Percentiles rank a stretch among this genome's conserved stretches.
phyloP scores from a whole-genome alignment of 139 green algal species.

The Tetraselmis chui region DNA sequence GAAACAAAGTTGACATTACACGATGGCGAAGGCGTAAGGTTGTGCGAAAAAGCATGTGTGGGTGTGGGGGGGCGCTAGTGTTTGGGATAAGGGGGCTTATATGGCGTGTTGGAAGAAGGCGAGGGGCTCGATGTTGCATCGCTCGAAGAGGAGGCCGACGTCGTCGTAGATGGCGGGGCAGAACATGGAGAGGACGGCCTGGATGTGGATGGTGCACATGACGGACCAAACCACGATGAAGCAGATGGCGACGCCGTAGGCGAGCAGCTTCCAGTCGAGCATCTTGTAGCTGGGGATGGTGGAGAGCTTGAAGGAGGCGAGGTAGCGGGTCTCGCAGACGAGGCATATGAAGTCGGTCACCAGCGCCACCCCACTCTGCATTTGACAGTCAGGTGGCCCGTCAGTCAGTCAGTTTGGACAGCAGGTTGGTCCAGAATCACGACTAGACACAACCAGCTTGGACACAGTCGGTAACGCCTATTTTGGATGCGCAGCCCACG shows the following conservation, averaged over 20 bases:
- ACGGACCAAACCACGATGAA: background rate
- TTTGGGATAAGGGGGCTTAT: too few species aligned
- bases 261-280: background rate
- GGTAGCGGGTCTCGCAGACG: background rate
- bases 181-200: background rate
- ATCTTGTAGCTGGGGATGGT: background rate
- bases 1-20: too few species aligned
- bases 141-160: background rate
- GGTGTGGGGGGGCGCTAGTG: too few species aligned
- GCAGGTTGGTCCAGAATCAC: too few species aligned
- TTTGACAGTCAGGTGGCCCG: too few species aligned
- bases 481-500: too few species aligned
- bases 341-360: background rate
- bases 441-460: too few species aligned
- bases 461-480: too few species aligned
- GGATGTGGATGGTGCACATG: background rate
- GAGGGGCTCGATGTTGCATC: background rate
- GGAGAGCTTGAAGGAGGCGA: background rate
- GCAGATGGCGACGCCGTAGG: background rate
- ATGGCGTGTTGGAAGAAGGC: background rate
- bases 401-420: too few species aligned
- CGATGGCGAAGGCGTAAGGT: too few species aligned
- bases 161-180: background rate
- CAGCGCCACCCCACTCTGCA: background rate
- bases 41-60: too few species aligned